Percentiles rank a stretch among this genome's conserved stretches.
Conservation (phyloP, 305 asterid genomes). For the Fraxinus dipetala region DNA sequence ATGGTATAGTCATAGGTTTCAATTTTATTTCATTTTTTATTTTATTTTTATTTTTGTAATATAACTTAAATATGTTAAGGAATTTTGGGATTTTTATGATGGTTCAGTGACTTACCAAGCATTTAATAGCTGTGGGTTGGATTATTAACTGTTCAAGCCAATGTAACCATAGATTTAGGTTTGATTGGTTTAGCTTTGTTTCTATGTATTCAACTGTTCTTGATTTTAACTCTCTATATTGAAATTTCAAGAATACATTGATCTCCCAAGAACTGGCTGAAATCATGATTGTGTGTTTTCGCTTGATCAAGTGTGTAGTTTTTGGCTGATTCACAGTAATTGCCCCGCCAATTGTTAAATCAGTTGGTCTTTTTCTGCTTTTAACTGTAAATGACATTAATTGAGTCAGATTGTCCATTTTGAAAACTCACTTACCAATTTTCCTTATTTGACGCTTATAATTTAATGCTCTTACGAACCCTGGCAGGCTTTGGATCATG, state of each 20-base stretch:
- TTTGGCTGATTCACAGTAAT: conserved; percentile 20
- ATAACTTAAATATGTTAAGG: background rate
- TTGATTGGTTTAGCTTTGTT: background rate
- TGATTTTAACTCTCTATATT: background rate
- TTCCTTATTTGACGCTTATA: conserved; percentile 8
- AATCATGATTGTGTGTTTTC: background rate
- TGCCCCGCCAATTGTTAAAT: conserved; percentile 15
- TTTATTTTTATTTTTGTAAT: background rate
- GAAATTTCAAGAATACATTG: background rate
- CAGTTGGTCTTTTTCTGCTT: conserved; percentile 8
- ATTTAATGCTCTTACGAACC: conserved; percentile 10
- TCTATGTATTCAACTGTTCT: background rate
- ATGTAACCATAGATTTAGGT: background rate
- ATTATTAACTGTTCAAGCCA: background rate
- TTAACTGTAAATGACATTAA: background rate
- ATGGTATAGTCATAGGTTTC: background rate
- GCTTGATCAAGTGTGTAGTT: conserved; percentile 6
- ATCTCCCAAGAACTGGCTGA: background rate
- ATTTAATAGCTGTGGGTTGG: background rate
- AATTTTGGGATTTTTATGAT: background rate
- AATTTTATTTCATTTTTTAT: background rate
- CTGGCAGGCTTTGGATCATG: conserved; percentile 86
- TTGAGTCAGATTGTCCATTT: conserved; percentile 5
- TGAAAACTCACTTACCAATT: background rate
- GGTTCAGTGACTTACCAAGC: background rate